Evolutionary conservation across 805 yeast species (phyloP), one percentile per base, ranked within the genome.

Genomic region (Saccharomycopsis fermentans): DNA sequence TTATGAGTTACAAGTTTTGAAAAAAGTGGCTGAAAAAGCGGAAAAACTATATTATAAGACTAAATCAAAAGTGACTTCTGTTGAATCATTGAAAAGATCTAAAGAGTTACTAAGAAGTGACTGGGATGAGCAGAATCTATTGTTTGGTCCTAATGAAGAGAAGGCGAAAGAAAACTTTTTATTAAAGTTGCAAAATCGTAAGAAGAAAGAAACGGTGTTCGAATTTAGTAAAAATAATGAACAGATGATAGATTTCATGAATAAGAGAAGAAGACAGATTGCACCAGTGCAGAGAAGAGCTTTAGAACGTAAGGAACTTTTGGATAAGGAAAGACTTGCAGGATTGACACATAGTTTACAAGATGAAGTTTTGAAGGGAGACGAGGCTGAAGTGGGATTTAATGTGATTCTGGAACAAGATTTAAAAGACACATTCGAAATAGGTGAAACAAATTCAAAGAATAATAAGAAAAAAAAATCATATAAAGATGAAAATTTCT

Each of bases 41-140:
- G 99, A 94, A 70, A 86, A 86, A 67, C 76, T 92, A 61, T 94
- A 89, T 68, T 77, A 84, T 68, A 83, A 90, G 70, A 89, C 97
- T 1, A 81, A 97, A 67, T 82, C 85, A 53, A 60, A 60, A 47
- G 79, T 95, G 0, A 96, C 99, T 0, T 88, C 96, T 3, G 76
- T 75, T 26, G 96, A 90, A 68, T 84, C 95, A n/a, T 80, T 89
- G 39, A 87, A 87, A 66, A 77, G 98, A 67, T 78, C 95, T 19
- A 90, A 87, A 69, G 96, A 90, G 67, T 75, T 92, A 52, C 51
- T 62, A 26, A 72, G 83, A 59, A 75, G 82, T 19, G 90, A 91
- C 1, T 94, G 98, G 97, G 96, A 92, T 69, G 90, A 81, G 21
- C 92, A 87, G 66, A 90, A 90, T 70, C 72, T 90, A 35, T 69